phyloP scores from a whole-genome alignment of 805 yeast species.

The Saturnispora kantuleensis region DNA sequence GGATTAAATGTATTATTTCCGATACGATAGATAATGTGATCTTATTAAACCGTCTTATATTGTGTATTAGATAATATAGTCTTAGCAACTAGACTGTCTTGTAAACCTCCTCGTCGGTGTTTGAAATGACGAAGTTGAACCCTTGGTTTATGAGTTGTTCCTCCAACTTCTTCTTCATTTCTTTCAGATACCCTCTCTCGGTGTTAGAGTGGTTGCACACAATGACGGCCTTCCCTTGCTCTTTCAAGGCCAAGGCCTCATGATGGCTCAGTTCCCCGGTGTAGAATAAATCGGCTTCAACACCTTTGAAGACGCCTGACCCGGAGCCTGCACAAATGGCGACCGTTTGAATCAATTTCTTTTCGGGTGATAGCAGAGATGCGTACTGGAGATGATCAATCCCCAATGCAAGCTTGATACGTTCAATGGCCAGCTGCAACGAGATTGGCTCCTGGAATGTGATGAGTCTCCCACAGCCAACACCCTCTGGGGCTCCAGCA shows the following conservation, averaged over 20 bases:
- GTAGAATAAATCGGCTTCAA: constrained; percentile 55
- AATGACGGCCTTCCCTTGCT: constrained; percentile 61
- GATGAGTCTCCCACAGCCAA: constrained; percentile 79
- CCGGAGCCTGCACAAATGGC: constrained; percentile 98
- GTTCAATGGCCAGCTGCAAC: constrained; percentile 35
- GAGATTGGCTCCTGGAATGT: constrained; percentile 34
- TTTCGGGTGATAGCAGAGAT: constrained; percentile 23
- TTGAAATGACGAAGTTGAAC: constrained; percentile 41
- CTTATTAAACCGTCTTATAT: background rate
- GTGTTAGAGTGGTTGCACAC: constrained; percentile 87
- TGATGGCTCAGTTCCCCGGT: constrained; percentile 97
- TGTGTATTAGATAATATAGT: background rate
- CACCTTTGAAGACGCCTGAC: constrained; percentile 57
- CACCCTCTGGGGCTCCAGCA: constrained; percentile 32
- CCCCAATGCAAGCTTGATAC: constrained; percentile 44
- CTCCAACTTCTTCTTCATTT: constrained; percentile 38
- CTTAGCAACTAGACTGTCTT: constrained; percentile 4
- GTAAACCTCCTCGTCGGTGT: constrained; percentile 58
- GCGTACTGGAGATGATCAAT: constrained; percentile 59
- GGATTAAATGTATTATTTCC: constrained; percentile 18
- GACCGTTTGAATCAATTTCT: constrained; percentile 34
- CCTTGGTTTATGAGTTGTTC: constrained; percentile 12
- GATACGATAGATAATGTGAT: background rate
- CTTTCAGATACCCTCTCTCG: constrained; percentile 71
- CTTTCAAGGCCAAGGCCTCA: constrained; percentile 65